Conservation (phyloP, 805 yeast genomes). For the Blastobotrys mokoenaii region DNA sequence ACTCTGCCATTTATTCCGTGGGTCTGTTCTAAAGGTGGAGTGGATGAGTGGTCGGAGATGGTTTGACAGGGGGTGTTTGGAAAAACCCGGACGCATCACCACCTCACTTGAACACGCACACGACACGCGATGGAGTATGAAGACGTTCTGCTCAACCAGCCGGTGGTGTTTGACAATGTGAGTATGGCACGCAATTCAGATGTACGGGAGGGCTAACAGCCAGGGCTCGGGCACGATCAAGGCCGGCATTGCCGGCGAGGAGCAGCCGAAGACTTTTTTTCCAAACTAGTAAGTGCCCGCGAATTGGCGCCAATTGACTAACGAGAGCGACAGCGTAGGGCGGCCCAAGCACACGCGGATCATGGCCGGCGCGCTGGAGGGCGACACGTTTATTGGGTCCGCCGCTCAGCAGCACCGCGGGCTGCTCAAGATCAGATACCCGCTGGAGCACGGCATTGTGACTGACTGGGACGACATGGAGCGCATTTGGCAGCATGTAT, state of each 20-base stretch:
- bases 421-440: constrained; percentile 59
- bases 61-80: background rate
- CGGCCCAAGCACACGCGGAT: constrained; percentile 75
- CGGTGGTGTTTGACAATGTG: constrained; percentile 64
- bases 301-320: background rate
- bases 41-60: background rate
- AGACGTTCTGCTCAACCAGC: constrained; percentile 49
- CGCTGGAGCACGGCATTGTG: constrained; percentile 73
- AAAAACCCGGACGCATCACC: background rate
- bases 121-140: constrained; percentile 21
- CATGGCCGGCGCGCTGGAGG: constrained; percentile 64
- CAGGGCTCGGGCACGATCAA: constrained; percentile 75
- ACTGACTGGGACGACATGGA: constrained; percentile 85
- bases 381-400: constrained; percentile 66
- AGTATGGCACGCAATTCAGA: constrained; percentile 8
- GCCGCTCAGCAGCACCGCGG: constrained; percentile 73
- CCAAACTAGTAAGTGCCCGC: constrained; percentile 40
- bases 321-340: constrained; percentile 43
- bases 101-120: background rate
- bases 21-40: constrained; percentile 1
- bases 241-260: constrained; percentile 92
- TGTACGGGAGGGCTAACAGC: background rate
- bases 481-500: constrained; percentile 62
- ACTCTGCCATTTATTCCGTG: constrained; percentile 8
- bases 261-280: constrained; percentile 57